These are phyloP conservation scores for Podaxis sp. DNA, from an alignment of 768 basidiomycete genomes.

Conservation along the genomic window DNA sequence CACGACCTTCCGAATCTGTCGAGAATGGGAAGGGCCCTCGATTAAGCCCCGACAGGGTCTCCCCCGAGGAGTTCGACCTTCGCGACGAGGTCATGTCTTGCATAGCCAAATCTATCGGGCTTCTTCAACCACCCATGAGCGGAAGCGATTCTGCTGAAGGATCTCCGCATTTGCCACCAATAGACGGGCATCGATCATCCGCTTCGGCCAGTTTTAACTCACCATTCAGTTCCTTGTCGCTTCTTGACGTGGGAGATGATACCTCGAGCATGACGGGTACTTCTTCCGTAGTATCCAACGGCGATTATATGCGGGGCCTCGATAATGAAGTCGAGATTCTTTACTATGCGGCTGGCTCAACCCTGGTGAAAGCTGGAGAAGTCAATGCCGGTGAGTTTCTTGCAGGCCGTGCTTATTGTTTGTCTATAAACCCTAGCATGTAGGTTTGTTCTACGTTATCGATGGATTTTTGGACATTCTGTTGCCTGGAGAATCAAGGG, in stretches of 20 bases:
- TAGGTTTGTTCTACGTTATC: constrained; percentile 90
- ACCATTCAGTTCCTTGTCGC: constrained; percentile 72
- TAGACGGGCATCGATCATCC: constrained; percentile 34
- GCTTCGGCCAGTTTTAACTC: constrained; percentile 49
- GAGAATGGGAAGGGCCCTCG: constrained; percentile 25
- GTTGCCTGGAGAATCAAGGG: constrained; percentile 51
- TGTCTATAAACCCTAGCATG: constrained; percentile 24
- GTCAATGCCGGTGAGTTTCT: constrained; percentile 66
- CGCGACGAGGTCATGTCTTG: constrained; percentile 96
- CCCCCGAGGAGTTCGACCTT: constrained; percentile 85
- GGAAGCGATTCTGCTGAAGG: constrained; percentile 64
- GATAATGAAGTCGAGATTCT: constrained; percentile 97
- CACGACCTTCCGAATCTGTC: constrained; percentile 30
- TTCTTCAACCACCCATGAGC: constrained; percentile 82
- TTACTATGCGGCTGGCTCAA: constrained; percentile 85
- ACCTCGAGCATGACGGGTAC: constrained; percentile 62
- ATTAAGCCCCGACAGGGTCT: constrained; percentile 19
- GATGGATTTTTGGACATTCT: constrained; percentile 95
- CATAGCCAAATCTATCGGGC: constrained; percentile 95
- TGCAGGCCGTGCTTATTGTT: neutral
- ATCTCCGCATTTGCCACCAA: constrained; percentile 60
- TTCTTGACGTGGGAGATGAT: constrained; percentile 73
- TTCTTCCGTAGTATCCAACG: constrained; percentile 50
- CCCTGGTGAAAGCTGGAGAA: constrained; percentile 88
- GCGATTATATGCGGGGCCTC: constrained; percentile 73